These are phyloP conservation scores for Ganoderma boninense DNA, from an alignment of 1,284 basidiomycete species.

Conservation along the genomic window DNA sequence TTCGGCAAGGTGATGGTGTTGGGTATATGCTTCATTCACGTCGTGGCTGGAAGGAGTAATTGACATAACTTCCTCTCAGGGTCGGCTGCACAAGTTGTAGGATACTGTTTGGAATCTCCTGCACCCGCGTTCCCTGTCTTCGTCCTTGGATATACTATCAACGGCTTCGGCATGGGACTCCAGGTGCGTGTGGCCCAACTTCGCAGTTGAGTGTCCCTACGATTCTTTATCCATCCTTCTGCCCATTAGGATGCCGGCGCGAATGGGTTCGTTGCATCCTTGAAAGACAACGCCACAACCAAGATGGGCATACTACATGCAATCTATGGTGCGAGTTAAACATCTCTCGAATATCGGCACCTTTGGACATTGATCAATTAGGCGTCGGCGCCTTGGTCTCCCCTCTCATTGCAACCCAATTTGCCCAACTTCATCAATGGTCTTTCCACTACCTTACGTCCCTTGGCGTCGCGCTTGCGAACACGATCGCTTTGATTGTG, in stretches of 20 bases:
- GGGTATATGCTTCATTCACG: neutral
- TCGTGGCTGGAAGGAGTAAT: neutral
- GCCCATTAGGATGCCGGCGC: slow-evolving; percentile 57
- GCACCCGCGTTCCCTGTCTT: slow-evolving; percentile 75
- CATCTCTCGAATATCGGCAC: neutral
- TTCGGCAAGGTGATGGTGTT: slow-evolving; percentile 58
- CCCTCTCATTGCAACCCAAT: slow-evolving; percentile 72
- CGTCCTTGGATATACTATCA: slow-evolving; percentile 63
- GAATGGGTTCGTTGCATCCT: slow-evolving; percentile 60
- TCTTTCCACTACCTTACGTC: slow-evolving; percentile 75
- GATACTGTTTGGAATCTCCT: slow-evolving; percentile 64
- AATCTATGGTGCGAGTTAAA: slow-evolving; percentile 39
- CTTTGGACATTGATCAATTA: slow-evolving; percentile 33
- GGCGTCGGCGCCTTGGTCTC: slow-evolving; percentile 66
- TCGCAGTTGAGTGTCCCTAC: neutral
- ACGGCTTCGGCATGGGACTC: slow-evolving; percentile 60
- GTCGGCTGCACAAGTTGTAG: slow-evolving; percentile 51
- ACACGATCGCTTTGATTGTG: slow-evolving; percentile 49
- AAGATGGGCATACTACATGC: slow-evolving; percentile 76
- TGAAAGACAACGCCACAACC: slow-evolving; percentile 52
- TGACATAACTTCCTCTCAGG: slow-evolving; percentile 16
- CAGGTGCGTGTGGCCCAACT: slow-evolving; percentile 17
- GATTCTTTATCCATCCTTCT: neutral
- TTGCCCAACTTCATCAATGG: slow-evolving; percentile 58
- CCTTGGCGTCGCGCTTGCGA: slow-evolving; percentile 60